Percentiles rank a stretch among this genome's conserved stretches.
phyloP scores from a whole-genome alignment of 371 early-diverging fungal species.

The Saksenaea oblongispora region DNA sequence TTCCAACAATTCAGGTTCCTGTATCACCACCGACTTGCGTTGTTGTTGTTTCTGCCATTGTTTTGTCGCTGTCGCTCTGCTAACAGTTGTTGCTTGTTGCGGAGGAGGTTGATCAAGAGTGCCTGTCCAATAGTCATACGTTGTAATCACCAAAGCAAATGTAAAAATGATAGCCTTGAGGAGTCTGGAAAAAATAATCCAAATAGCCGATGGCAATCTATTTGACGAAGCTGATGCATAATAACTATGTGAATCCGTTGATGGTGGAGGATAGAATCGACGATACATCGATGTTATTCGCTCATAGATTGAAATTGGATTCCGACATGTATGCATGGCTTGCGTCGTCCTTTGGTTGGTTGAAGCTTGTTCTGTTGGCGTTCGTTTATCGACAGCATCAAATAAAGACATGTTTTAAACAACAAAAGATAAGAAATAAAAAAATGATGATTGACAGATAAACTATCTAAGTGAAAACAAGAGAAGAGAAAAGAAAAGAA shows the following conservation, averaged over 20 bases:
- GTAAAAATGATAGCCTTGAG: constrained; percentile 20
- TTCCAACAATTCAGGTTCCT: background rate
- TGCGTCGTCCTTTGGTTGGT: background rate
- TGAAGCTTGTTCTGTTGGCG: background rate
- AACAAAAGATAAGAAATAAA: too few species aligned
- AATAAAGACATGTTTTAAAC: background rate
- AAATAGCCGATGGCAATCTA: background rate
- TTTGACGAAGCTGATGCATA: background rate
- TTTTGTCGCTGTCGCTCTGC: background rate
- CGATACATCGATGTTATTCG: constrained; percentile 1
- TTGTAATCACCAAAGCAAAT: constrained; percentile 17
- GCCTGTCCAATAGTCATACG: constrained; percentile 20
- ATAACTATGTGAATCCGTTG: background rate
- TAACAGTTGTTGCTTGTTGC: background rate
- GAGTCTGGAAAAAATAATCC: constrained; percentile 10
- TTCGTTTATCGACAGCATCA: background rate
- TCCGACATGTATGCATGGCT: constrained; percentile 2
- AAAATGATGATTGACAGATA: too few species aligned
- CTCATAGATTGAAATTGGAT: background rate
- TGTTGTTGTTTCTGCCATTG: constrained; percentile 3
- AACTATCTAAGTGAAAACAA: too few species aligned
- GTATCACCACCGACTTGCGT: background rate
- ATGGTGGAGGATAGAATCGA: background rate
- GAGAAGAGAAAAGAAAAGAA: too few species aligned
- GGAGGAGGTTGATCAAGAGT: background rate